These are phyloP conservation scores for Citrus australasica DNA, from an alignment of 345 rosid species.

Conservation along the genomic window DNA sequence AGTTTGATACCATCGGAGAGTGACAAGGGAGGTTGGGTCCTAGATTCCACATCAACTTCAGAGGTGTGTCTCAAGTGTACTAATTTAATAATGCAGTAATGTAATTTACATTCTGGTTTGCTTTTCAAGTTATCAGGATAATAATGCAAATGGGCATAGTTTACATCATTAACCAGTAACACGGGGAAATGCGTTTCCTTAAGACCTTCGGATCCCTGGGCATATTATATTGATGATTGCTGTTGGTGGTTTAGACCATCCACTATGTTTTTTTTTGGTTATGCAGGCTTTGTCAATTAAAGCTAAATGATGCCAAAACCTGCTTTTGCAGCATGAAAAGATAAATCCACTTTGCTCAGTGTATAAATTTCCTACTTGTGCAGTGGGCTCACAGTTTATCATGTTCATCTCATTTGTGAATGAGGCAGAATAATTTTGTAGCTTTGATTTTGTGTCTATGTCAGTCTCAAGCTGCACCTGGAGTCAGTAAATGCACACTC, in stretches of 20 bases:
- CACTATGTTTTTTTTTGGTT: neutral
- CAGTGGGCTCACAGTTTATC: neutral
- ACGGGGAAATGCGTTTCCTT: neutral
- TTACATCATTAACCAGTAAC: neutral
- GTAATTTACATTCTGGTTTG: neutral
- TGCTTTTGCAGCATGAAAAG: neutral
- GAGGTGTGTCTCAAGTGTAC: conserved; percentile 48
- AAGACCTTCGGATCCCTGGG: neutral
- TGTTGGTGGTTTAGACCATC: neutral
- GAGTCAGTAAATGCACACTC: conserved; percentile 73
- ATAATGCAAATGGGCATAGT: neutral
- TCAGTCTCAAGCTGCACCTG: conserved; percentile 33
- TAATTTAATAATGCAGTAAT: neutral
- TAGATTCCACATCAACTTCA: conserved; percentile 47
- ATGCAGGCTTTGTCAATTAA: neutral
- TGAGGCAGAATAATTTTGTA: neutral
- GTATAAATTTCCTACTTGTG: neutral
- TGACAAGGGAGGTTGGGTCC: conserved; percentile 54
- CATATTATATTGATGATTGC: neutral
- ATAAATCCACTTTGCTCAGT: neutral
- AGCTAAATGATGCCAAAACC: neutral
- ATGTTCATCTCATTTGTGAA: neutral
- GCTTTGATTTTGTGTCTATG: neutral
- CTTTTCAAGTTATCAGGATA: neutral
- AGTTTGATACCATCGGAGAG: conserved; percentile 51